Evolutionary conservation across 2,329 filamentous ascomycete genomes (phyloP).

Genomic region (Curvularia lunata): DNA sequence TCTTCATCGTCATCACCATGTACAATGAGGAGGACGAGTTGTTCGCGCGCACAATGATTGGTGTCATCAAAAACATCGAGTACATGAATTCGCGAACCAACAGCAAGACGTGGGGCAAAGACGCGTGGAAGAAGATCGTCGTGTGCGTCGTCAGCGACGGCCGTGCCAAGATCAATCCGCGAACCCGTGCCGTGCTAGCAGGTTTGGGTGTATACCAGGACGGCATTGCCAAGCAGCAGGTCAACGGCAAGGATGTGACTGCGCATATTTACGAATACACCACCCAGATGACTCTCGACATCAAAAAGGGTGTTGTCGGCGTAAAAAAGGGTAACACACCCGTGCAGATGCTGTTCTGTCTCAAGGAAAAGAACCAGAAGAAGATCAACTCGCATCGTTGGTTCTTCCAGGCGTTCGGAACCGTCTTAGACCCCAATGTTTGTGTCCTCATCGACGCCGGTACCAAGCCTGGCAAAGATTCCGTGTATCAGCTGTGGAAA

Average conservation of each 20-base stretch:
- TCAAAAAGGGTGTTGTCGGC: conserved; percentile 88
- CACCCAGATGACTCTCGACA: conserved; percentile 81
- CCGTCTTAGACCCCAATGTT: conserved; percentile 91
- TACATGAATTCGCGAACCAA: conserved; percentile 94
- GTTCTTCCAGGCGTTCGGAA: conserved; percentile 98
- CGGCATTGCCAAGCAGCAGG: conserved; percentile 96
- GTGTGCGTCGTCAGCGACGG: conserved; percentile 97
- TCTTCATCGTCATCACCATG: conserved; percentile 98
- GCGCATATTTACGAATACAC: conserved; percentile 97
- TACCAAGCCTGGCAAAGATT: conserved; percentile 90
- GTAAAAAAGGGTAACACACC: conserved; percentile 84
- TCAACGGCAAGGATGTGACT: conserved; percentile 94
- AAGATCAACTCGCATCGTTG: conserved; percentile 99
- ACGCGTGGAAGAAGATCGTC: conserved; percentile 99
- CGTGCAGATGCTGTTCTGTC: conserved; percentile 94
- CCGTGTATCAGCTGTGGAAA: conserved; percentile 98
- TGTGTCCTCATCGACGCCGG: conserved; percentile 96
- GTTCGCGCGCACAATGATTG: conserved; percentile 93
- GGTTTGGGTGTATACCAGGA: conserved; percentile 98
- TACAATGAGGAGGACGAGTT: conserved; percentile 98
- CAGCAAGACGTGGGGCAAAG: conserved; percentile 97
- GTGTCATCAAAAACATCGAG: conserved; percentile 98
- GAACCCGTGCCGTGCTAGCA: conserved; percentile 86
- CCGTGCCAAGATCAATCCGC: conserved; percentile 92
- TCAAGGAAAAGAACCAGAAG: conserved; percentile 99